Evolutionary conservation across 441 rosid genomes (phyloP).

Genomic region (Hura crepitans): DNA sequence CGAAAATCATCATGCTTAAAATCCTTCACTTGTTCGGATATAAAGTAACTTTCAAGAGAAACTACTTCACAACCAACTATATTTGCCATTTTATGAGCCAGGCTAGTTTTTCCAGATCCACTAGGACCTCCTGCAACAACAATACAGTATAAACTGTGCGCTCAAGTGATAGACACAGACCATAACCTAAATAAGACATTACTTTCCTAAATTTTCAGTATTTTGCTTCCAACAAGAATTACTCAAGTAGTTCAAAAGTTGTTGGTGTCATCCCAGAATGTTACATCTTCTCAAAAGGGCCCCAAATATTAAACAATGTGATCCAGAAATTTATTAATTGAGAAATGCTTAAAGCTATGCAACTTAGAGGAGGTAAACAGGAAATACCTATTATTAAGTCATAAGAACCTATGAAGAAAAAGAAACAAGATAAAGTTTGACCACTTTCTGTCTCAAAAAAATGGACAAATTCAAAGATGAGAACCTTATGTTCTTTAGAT

Average conservation of each 20-base stretch:
- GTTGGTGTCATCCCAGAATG: not conserved
- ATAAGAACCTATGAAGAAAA: not conserved
- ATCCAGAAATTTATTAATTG: not conserved
- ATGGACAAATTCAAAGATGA: not conserved
- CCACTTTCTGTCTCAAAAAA: not conserved
- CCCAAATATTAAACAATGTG: not conserved
- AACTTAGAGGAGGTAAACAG: not conserved
- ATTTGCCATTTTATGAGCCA: conserved; percentile 99
- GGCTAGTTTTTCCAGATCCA: conserved; percentile 99
- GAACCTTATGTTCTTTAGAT: not conserved
- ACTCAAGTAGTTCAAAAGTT: not conserved
- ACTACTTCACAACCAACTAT: conserved; percentile 99
- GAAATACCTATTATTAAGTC: not conserved
- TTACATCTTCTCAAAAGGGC: not conserved
- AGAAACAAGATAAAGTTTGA: not conserved
- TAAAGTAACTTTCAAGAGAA: conserved; percentile 95
- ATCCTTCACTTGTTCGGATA: conserved; percentile 80
- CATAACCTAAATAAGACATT: not conserved
- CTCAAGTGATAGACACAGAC: conserved; percentile 2
- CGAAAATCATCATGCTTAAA: conserved; percentile 88
- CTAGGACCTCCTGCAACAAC: conserved; percentile 92
- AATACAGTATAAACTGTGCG: not conserved
- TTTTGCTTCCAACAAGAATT: not conserved
- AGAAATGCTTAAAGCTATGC: not conserved
- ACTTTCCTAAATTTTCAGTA: not conserved